phyloP scores from a whole-genome alignment of 2,329 filamentous ascomycete genomes.

The Neoascochyta sp. region DNA sequence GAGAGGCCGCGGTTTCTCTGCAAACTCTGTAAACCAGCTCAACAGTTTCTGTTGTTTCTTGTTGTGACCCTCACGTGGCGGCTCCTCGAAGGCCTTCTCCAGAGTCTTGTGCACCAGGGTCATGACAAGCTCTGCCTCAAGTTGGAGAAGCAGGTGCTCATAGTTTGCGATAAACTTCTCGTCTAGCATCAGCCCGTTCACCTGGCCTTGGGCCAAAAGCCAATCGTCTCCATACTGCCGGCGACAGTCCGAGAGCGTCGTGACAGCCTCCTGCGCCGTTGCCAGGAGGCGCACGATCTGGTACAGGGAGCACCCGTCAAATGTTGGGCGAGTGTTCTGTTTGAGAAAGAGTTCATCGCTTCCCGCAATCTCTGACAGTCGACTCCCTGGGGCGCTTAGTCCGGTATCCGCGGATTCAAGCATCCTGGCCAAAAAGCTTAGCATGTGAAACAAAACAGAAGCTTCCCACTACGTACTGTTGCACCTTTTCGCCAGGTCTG shows the following conservation, averaged over 20 bases:
- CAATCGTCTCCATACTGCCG: constrained; percentile 28
- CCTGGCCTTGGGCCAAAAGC: constrained; percentile 29
- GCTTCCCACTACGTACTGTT: constrained; percentile 34
- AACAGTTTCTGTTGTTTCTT: constrained; percentile 34
- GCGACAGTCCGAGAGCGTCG: constrained; percentile 24
- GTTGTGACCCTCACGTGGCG: constrained; percentile 27
- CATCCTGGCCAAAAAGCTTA: constrained; percentile 31
- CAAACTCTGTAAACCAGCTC: constrained; percentile 42
- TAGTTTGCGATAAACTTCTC: constrained; percentile 43
- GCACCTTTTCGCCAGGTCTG: constrained; percentile 31
- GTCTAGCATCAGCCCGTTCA: constrained; percentile 30
- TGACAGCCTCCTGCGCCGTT: constrained; percentile 31
- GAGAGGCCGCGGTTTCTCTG: constrained; percentile 37
- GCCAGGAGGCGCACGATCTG: constrained; percentile 27
- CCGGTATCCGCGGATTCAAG: constrained; percentile 26
- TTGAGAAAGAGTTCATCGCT: constrained; percentile 36
- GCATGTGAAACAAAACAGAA: constrained; percentile 32
- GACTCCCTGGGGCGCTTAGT: constrained; percentile 14
- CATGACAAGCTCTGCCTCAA: constrained; percentile 37
- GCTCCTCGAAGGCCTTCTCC: constrained; percentile 27
- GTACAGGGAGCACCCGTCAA: constrained; percentile 29
- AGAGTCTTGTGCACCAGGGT: constrained; percentile 25
- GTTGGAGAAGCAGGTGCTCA: constrained; percentile 41
- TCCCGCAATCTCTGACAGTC: constrained; percentile 30
- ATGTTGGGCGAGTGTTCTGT: constrained; percentile 25